Conservation (phyloP, 208 protist species). For the Trypanosoma brucei region DNA sequence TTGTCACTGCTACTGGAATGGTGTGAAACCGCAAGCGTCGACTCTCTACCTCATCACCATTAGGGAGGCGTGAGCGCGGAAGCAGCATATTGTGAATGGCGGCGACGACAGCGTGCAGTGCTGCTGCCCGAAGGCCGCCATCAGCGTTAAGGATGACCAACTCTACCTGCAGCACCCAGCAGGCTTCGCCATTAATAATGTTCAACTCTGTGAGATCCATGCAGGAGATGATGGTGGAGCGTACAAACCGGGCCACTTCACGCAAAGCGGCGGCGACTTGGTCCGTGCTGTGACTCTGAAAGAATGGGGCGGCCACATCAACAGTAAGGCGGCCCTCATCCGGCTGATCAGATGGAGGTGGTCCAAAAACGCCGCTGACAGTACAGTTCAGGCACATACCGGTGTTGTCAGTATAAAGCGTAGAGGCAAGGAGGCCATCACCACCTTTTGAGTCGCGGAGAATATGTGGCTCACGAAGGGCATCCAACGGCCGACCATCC, state of each 20-base stretch:
- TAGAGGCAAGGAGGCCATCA: constrained; percentile 43
- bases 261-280: constrained; percentile 47
- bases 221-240: constrained; percentile 42
- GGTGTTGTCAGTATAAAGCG: constrained; percentile 69
- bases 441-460: constrained; percentile 32
- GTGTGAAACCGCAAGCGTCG: constrained; percentile 32
- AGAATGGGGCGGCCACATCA: constrained; percentile 61
- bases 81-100: constrained; percentile 55
- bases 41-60: constrained; percentile 55
- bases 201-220: constrained; percentile 51
- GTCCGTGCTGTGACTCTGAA: constrained; percentile 22
- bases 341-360: constrained; percentile 40
- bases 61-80: constrained; percentile 65
- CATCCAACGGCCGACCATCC: constrained; percentile 47
- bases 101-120: constrained; percentile 62
- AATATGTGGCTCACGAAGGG: constrained; percentile 42
- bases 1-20: constrained; percentile 61
- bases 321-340: constrained; percentile 69
- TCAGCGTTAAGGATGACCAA: constrained; percentile 71
- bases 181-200: constrained; percentile 68
- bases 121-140: constrained; percentile 56
- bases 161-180: constrained; percentile 75
- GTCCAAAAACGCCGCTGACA: constrained; percentile 72
- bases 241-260: constrained; percentile 70
- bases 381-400: constrained; percentile 55